These are phyloP conservation scores for Yamadazyma siamensis DNA, from an alignment of 1,139 yeast species.

Conservation along the genomic window DNA sequence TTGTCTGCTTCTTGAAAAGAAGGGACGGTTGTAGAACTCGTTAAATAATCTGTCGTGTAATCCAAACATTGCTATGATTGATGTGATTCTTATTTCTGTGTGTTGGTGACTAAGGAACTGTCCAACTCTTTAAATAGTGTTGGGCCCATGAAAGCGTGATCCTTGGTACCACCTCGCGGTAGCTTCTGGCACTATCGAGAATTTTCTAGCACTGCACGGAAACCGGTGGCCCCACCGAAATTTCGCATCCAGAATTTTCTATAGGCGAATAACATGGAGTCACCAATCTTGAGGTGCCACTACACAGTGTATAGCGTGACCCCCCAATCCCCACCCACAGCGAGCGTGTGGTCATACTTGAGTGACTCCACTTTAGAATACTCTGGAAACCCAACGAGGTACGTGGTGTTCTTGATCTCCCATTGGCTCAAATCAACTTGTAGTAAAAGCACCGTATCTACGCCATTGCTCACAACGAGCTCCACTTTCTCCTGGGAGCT, in stretches of 20 bases:
- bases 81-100: too few relatives aligned
- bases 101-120: too few relatives aligned
- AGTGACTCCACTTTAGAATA: slow-evolving; percentile 15
- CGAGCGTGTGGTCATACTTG: slow-evolving; percentile 7
- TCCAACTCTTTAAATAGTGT: too few relatives aligned
- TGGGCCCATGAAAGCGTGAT: too few relatives aligned
- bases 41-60: slow-evolving; percentile 8
- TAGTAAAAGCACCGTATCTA: slow-evolving; percentile 18
- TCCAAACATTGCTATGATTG: slow-evolving; percentile 6
- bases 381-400: slow-evolving; percentile 24
- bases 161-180: too few relatives aligned
- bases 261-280: too few relatives aligned
- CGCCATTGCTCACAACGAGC: slow-evolving; percentile 17
- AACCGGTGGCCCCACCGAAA: too few relatives aligned
- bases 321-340: slow-evolving; percentile 15
- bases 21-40: slow-evolving; percentile 6
- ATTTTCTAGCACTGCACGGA: too few relatives aligned
- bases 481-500: slow-evolving; percentile 7
- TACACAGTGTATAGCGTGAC: slow-evolving; percentile 5
- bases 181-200: too few relatives aligned
- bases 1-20: slow-evolving; percentile 5
- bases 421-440: slow-evolving; percentile 8
- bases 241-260: too few relatives aligned
- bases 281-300: too few relatives aligned
- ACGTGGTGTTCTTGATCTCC: slow-evolving; percentile 5